Evolutionary conservation across 257 asterid genomes (phyloP), one percentile per base, ranked within the genome.

Genomic region (Solanum virginianum): DNA sequence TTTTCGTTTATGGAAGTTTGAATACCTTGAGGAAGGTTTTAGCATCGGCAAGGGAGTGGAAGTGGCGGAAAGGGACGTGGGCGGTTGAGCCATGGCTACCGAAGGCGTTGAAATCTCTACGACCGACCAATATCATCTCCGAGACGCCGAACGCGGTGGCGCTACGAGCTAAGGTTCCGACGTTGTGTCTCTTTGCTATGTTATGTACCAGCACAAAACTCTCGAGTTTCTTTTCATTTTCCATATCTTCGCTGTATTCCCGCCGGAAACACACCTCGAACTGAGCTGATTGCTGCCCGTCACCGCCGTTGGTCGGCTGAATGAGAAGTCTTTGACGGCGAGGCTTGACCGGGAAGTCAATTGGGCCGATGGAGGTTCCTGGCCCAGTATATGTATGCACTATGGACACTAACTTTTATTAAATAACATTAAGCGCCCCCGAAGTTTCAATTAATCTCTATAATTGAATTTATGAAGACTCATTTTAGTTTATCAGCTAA

Each of bases 41-140:
- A 65, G 98, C 99, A 10, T 93, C 93, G 3, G 94, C 62, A 17
- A 96, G 97, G 6, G 99, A 90, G 87, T 94, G 93, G 84, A 95
- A 97, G 86, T 97, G 97, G 82, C 97, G 97, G 90, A 94, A 92
- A 54, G 89, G 92, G 85, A 95, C 77, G 91, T 94, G 97, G 14
- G 98, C 89, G 69, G 97, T 95, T 83, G 99, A 93, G 2, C 99
- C 98, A 32, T 97, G 99, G 92, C 98, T 95, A 10, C 99, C 99
- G 54, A 97, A 97, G 68, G 99, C 81, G 88, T 95, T 97, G 95
- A 97, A 97, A 80, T 97, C 99, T 5, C 98, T 89, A 84, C 95
- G 96, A 81, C 99, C 99, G 3, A 97, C 97, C 20, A 97, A 82
- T 47, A 97, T 94, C 80, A 97, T 59, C 92, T 97, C 98, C 65